These are phyloP conservation scores for Cytospora piceicola DNA, from an alignment of 2,329 filamentous ascomycete genomes.

Conservation along the genomic window DNA sequence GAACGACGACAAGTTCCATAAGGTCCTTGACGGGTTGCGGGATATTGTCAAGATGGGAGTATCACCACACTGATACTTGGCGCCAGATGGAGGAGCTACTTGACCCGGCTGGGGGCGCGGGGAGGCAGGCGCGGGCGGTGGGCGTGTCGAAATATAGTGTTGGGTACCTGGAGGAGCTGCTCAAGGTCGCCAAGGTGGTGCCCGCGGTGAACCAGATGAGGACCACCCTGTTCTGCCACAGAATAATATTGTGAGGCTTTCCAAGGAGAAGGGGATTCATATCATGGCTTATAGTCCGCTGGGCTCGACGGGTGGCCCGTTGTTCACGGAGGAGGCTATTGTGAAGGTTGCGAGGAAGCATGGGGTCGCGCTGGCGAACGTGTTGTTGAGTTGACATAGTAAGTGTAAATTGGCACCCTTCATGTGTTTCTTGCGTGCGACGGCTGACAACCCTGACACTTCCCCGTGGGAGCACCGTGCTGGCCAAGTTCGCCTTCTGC, in stretches of 20 bases:
- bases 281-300: conserved; percentile 74
- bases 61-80: conserved; percentile 78
- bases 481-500: conserved; percentile 70
- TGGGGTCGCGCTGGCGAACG: conserved; percentile 60
- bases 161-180: conserved; percentile 59
- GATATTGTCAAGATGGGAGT: conserved; percentile 67
- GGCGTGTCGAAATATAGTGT: conserved; percentile 64
- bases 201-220: conserved; percentile 76
- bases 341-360: conserved; percentile 68
- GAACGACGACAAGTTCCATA: conserved; percentile 76
- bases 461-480: conserved; percentile 68
- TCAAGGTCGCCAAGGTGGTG: conserved; percentile 54
- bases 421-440: background rate
- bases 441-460: conserved; percentile 48
- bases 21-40: conserved; percentile 70
- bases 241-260: conserved; percentile 71
- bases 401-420: conserved; percentile 38
- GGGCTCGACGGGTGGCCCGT: conserved; percentile 65
- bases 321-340: conserved; percentile 65
- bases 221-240: conserved; percentile 74
- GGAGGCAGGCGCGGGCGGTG: conserved; percentile 53
- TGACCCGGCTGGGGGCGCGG: conserved; percentile 47
- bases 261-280: conserved; percentile 69
- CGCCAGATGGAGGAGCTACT: conserved; percentile 73
- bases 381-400: conserved; percentile 76